Evolutionary conservation across 192 early-diverging fungal species (phyloP).

Genomic region (Physocladia obscura): DNA sequence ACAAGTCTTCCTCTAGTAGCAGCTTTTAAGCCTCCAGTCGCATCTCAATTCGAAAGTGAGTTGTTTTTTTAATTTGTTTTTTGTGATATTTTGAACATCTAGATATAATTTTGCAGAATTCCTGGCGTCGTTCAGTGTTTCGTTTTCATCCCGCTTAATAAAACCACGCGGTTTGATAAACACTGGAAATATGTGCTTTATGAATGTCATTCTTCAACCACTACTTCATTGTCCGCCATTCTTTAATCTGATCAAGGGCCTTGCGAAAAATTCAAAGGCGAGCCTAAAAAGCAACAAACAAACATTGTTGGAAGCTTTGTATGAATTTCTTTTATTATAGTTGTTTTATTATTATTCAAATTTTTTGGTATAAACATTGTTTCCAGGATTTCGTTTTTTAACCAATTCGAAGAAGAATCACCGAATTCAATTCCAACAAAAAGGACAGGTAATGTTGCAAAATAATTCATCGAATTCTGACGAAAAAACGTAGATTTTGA

Average conservation of each 20-base stretch:
- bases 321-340: neutral
- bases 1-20: too few relatives aligned
- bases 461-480: too few relatives aligned
- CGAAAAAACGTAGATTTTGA: conserved; percentile 31
- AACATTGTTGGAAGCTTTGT: too few relatives aligned
- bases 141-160: conserved; percentile 33
- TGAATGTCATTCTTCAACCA: conserved; percentile 96
- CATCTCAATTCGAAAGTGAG: neutral
- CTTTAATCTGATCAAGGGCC: conserved; percentile 76
- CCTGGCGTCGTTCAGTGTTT: conserved; percentile 11
- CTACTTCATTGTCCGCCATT: conserved; percentile 90
- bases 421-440: neutral
- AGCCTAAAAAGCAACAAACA: too few relatives aligned
- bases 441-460: neutral
- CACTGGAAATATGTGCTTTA: conserved; percentile 97
- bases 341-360: too few relatives aligned
- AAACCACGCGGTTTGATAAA: conserved; percentile 92
- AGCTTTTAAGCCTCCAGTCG: neutral
- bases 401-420: conserved; percentile 52
- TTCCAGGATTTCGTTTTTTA: conserved; percentile 58
- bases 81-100: neutral
- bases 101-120: conserved; percentile 1
- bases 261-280: conserved; percentile 62
- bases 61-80: neutral
- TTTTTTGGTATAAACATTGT: neutral